Evolutionary conservation across 306 rosid genomes (phyloP), one percentile per base, ranked within the genome.

Genomic region (Pterocarpus santalinus): DNA sequence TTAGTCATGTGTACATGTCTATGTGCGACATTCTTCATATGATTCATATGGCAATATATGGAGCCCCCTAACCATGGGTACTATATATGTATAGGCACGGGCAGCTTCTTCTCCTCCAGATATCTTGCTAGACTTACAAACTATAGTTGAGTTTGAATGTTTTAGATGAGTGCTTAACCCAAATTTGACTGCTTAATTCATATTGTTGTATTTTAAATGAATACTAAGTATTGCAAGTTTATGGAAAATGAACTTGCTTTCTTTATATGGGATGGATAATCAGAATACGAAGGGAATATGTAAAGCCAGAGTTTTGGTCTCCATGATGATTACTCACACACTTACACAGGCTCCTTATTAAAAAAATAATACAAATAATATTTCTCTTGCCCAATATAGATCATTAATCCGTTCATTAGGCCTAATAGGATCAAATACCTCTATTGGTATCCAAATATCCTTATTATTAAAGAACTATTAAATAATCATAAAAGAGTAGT

Each of bases 1-100:
- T 51, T 60, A 61, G 80, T 79, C 90, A 85, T 85, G 90, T 78
- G 87, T 73, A 68, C 73, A 55, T 72, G 83, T 75, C 82, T 77
- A 68, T 60, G 49, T 63, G 52, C 7, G 67, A 83, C 87, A 76
- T 81, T 79, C 71, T 69, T 58, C 65, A 58, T 52, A 66, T 22
- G 1, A 38, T 38, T 38, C 41, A 6, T 38, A 38, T 66, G 76
- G 36, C 49, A 6, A 38, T 4, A 36, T 47, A 65, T 73, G 82
- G 76, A 70, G 77, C 65, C 65, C 72, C 51, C 68, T 51, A 55
- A 35, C 41, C 36, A 4, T 80, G 57, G 47, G 28, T 22, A 22
- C 28, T 22, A 22, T 22, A 22, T 22, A 22, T 22, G 28, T 22
- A 22, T 22, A 22, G 28, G 28, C 28, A 22, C 28, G 1, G 28